phyloP scores from a whole-genome alignment of 192 early-diverging fungal species.

The Gigaspora rosea region DNA sequence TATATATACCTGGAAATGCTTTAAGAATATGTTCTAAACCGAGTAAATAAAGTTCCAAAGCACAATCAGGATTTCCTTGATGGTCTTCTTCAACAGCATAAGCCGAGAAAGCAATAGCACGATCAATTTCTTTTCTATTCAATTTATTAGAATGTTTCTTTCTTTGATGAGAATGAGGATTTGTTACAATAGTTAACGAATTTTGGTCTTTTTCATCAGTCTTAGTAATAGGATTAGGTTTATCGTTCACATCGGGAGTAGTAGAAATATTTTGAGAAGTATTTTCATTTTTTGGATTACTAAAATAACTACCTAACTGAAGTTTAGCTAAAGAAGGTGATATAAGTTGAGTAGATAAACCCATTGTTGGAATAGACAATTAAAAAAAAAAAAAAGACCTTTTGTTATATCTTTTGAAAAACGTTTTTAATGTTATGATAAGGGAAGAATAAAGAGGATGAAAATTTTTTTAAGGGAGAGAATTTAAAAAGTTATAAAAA shows the following conservation, averaged over 20 bases:
- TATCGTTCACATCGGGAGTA: neutral
- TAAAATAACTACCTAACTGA: neutral
- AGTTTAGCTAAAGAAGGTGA: neutral
- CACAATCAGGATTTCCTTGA: slow-evolving; percentile 39
- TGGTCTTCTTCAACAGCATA: slow-evolving; percentile 45
- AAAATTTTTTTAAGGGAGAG: too few species aligned
- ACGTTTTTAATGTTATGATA: neutral
- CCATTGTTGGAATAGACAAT: neutral
- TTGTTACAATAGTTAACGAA: neutral
- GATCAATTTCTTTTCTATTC: slow-evolving; percentile 42
- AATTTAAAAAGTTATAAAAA: too few species aligned
- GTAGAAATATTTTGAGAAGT: neutral
- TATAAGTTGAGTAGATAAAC: slow-evolving; percentile 9
- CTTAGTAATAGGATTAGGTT: neutral
- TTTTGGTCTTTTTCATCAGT: neutral
- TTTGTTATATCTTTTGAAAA: neutral
- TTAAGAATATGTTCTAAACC: slow-evolving; percentile 41
- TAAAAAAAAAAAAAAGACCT: slow-evolving; percentile 14
- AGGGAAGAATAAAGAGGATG: neutral
- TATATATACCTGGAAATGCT: slow-evolving; percentile 42
- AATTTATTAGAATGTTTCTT: slow-evolving; percentile 35
- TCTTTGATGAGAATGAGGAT: neutral
- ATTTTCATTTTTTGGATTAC: neutral
- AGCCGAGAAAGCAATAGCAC: slow-evolving; percentile 35
- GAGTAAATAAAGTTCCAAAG: slow-evolving; percentile 41